These are phyloP conservation scores for Yarrowia yakushimensis DNA, from an alignment of 805 yeast species.

Conservation along the genomic window DNA sequence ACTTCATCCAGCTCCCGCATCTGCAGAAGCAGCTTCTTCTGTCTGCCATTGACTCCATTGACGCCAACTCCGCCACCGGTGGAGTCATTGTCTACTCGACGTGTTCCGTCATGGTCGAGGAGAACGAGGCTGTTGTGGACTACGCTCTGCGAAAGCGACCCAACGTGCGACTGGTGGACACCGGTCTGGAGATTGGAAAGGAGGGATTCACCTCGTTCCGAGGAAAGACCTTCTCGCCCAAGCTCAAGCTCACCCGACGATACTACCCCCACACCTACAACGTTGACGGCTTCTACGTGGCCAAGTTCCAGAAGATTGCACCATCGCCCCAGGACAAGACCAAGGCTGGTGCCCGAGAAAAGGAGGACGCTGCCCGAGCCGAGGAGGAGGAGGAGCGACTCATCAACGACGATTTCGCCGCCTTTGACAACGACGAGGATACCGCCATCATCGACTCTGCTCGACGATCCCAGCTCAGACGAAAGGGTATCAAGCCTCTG, in stretches of 20 bases:
- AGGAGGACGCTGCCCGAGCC: slow-evolving; percentile 75
- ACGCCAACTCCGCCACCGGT: slow-evolving; percentile 86
- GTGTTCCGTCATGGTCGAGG: slow-evolving; percentile 97
- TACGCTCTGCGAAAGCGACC: slow-evolving; percentile 95
- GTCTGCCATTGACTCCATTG: slow-evolving; percentile 96
- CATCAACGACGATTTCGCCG: slow-evolving; percentile 81
- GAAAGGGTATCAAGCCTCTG: slow-evolving; percentile 36
- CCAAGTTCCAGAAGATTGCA: slow-evolving; percentile 89
- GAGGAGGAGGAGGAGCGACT: slow-evolving; percentile 64
- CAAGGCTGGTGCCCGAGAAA: slow-evolving; percentile 84
- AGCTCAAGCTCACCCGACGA: slow-evolving; percentile 78
- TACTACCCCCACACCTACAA: slow-evolving; percentile 98
- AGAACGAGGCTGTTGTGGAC: slow-evolving; percentile 97
- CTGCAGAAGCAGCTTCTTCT: slow-evolving; percentile 88
- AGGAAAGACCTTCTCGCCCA: slow-evolving; percentile 84
- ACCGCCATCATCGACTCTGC: slow-evolving; percentile 64
- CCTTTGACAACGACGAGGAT: slow-evolving; percentile 74
- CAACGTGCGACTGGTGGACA: slow-evolving; percentile 87
- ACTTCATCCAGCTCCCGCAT: slow-evolving; percentile 94
- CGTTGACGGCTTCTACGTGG: slow-evolving; percentile 97
- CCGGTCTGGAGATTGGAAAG: slow-evolving; percentile 90
- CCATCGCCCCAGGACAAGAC: slow-evolving; percentile 80
- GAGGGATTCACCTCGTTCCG: slow-evolving; percentile 92
- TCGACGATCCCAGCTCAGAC: slow-evolving; percentile 35
- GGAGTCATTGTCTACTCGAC: slow-evolving; percentile 96